Base-by-base conservation (phyloP, 2,329 filamentous ascomycete genomes). In the Zelopaecilomyces penicillatus region DNA sequence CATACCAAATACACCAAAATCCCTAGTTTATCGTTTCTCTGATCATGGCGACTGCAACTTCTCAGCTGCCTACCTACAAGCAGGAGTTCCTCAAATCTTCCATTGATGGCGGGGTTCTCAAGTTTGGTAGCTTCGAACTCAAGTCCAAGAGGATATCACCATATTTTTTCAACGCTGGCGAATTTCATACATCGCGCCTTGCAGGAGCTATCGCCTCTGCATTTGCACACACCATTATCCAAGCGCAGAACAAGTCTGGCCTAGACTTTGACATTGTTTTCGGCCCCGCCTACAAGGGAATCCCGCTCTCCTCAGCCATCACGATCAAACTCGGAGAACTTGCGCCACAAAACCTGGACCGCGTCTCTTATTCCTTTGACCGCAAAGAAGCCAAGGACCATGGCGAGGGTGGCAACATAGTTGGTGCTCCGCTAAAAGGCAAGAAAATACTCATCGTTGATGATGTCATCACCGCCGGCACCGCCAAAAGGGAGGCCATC, bases 121-220 rank as follows among this genome's bases (percentile, higher is more conserved):
- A 82, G 59, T 93, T 93, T 64, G 87, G 87, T 65, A 81, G 76
- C 62, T 93, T 87, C 70, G 86, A 84, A 56, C 80, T 98, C 61
- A 98, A 98, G 71, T 96, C 90, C 43, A 87, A 87, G 67, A 87
- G 91, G 59, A 75, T 74, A 57, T 95, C 89, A 9, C 93, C 93
- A 36, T 97, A 97, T 76, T 97, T 97, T 75, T 95, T 97, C 81
- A 96, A 95, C 67, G 89, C 90, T 39, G 89, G 90, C 48, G 80
- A 87, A 57, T 94, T 97, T 68, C 88, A 93, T 74, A 83, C 82
- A 42, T 85, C 84, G 26, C 76, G 82, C 50, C 78, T 95, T 30
- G 80, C 94, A 51, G 78, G 77, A 50, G 80, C 88, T 45, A 86
- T 95, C 54, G 79, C 85, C 42, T 76, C 80, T 35, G 89, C 91